phyloP scores from a whole-genome alignment of 176 grass and related monocot genomes.

The Aechmea fasciata region DNA sequence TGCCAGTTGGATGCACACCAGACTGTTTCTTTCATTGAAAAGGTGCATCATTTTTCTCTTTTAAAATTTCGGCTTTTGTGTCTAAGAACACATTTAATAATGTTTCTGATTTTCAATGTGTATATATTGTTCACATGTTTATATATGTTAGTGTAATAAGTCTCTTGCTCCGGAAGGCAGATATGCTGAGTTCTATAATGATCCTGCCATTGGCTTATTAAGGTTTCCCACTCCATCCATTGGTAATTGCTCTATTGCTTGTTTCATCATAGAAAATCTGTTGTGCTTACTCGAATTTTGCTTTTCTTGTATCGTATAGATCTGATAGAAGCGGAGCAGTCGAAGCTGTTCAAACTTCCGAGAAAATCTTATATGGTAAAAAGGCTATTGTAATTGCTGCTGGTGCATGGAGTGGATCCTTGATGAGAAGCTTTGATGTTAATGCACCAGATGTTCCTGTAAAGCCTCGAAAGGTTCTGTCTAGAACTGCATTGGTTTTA shows the following conservation, averaged over 20 bases:
- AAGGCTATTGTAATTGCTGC: conserved; percentile 76
- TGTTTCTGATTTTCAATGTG: conserved; percentile 7
- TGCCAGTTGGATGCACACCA: conserved; percentile 69
- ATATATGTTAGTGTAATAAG: conserved; percentile 50
- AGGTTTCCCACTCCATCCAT: conserved; percentile 39
- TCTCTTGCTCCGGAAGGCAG: conserved; percentile 57
- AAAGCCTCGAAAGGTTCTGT: conserved; percentile 68
- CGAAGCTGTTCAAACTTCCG: conserved; percentile 77
- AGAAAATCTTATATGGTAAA: conserved; percentile 60
- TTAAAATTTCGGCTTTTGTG: not conserved
- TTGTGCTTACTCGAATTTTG: not conserved
- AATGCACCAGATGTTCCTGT: conserved; percentile 60
- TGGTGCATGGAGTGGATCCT: conserved; percentile 71
- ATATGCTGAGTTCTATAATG: conserved; percentile 77
- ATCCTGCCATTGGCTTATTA: conserved; percentile 66
- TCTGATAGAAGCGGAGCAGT: conserved; percentile 57
- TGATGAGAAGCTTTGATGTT: conserved; percentile 46
- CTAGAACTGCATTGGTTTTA: conserved; percentile 10
- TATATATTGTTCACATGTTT: not conserved
- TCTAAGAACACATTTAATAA: not conserved
- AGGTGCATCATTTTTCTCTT: conserved; percentile 28
- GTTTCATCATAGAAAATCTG: not conserved
- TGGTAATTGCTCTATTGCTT: not conserved
- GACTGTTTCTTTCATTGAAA: conserved; percentile 77
- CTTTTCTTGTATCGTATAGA: conserved; percentile 38